Evolutionary conservation across 2,329 filamentous ascomycete genomes (phyloP), one percentile per base, ranked within the genome.

Genomic region (Penicillium brasilianum): DNA sequence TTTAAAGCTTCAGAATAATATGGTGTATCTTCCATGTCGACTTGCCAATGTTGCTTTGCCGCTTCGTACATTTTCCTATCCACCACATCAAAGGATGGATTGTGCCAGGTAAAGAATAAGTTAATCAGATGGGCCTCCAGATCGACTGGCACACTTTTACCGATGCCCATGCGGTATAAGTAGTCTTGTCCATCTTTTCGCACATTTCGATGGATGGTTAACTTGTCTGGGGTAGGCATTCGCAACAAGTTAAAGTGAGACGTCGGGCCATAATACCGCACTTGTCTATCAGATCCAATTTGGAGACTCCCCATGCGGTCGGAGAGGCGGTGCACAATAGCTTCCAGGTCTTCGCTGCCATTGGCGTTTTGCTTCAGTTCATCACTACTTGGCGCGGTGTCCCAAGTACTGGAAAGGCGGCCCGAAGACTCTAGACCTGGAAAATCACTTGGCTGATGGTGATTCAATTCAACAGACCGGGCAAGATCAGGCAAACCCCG

Each of bases 91-190:
- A 74, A 72, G 10, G 68, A 66, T 4, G 76, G 70, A 51, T 77
- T 75, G 55, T 79, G 73, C 76, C 77, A 78, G 1, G 72, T 64
- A 58, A 79, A 79, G 50, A 74, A 78, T 1, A 77, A 62, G 2
- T 69, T 68, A 28, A 74, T 65, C 5, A 78, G 65, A 61, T 77
- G 76, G 4, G 70, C 64, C 57, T 76, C 74, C 5, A 77, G 58
- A 2, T 66, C 67, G 3, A 52, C 50, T 13, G 71, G 66, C 2
- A 76, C 69, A 16, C 63, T 46, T 52, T 72, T 69, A 39, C 66
- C 65, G 4, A 77, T 48, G 3, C 71, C 69, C 7, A 71, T 66
- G 25, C 71, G 65, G 30, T 53, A 44, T 3, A 62, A 32, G n/a
- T 52, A 41, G 7, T 62, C 60, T 36, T 46, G 34, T 59, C 63